Evolutionary conservation across 192 early-diverging fungal genomes (phyloP).

Genomic region (Geosiphon pyriformis): DNA sequence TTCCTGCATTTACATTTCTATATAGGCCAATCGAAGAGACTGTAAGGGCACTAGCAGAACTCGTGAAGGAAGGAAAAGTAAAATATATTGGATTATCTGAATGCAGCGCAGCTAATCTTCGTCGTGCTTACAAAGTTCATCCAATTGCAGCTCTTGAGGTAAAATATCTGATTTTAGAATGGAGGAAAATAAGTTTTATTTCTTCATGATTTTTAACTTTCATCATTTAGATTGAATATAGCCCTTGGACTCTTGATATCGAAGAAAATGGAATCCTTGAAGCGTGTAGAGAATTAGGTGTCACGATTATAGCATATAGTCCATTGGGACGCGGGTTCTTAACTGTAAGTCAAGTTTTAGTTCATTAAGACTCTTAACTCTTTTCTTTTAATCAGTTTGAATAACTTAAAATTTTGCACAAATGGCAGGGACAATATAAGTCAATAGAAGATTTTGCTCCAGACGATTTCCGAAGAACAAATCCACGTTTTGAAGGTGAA

Average conservation of each 20-base stretch:
- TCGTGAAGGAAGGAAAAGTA: conserved; percentile 38
- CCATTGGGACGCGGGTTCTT: conserved; percentile 69
- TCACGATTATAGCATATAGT: conserved; percentile 68
- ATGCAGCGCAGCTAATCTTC: conserved; percentile 50
- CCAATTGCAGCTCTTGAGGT: conserved; percentile 57
- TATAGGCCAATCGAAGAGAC: conserved; percentile 34
- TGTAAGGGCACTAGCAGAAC: conserved; percentile 34
- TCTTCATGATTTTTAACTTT: not conserved
- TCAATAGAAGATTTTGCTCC: conserved; percentile 50
- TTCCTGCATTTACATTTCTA: not conserved
- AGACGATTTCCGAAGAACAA: conserved; percentile 45
- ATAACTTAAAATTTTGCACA: conserved; percentile 45
- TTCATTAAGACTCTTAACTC: not conserved
- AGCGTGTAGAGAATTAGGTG: conserved; percentile 65
- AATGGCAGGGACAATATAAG: conserved; percentile 49
- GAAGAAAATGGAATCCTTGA: conserved; percentile 60
- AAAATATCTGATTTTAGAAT: not conserved
- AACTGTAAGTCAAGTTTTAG: conserved; percentile 28
- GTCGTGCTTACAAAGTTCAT: conserved; percentile 62
- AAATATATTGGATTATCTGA: conserved; percentile 50
- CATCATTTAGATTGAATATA: conserved; percentile 4
- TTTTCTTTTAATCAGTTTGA: conserved; percentile 13
- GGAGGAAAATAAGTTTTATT: not conserved
- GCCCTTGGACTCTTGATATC: conserved; percentile 26
- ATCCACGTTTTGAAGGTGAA: conserved; percentile 56